phyloP scores from a whole-genome alignment of 225 moss, liverwort and hornwort species.

The Sphagnum contortum region DNA sequence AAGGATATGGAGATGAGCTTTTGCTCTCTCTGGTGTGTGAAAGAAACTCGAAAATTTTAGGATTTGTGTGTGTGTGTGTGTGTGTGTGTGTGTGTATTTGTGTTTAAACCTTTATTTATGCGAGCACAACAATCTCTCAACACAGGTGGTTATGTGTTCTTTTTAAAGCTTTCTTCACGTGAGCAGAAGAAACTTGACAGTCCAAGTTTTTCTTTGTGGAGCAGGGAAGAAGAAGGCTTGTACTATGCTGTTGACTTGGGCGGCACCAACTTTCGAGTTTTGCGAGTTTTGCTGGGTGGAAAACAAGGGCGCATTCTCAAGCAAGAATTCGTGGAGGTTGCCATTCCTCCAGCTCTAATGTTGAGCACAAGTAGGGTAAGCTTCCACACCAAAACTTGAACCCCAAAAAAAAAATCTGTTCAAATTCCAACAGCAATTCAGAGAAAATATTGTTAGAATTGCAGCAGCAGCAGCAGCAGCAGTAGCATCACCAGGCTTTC shows the following conservation, averaged over 20 bases:
- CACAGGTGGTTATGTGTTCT: too few species aligned
- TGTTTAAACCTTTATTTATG: background rate
- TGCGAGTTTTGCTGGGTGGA: slow-evolving; percentile 76
- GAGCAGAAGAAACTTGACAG: background rate
- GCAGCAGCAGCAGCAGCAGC: too few species aligned
- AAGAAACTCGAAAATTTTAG: background rate
- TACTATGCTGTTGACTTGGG: slow-evolving; percentile 92
- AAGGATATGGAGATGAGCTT: background rate
- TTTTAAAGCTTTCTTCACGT: background rate
- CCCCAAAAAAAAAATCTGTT: background rate
- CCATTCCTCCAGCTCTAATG: slow-evolving; percentile 68
- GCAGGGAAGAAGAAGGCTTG: slow-evolving; percentile 74
- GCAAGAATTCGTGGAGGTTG: slow-evolving; percentile 71
- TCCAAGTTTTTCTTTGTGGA: background rate
- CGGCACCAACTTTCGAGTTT: slow-evolving; percentile 88
- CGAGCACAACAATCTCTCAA: too few species aligned
- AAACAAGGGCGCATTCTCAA: slow-evolving; percentile 66
- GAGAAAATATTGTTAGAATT: background rate
- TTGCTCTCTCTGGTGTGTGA: background rate
- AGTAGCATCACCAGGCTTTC: too few species aligned
- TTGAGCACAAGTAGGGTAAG: slow-evolving; percentile 63
- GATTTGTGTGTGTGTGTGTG: background rate
- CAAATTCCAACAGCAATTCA: background rate
- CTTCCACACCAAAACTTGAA: background rate
- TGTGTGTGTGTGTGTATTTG: background rate